Evolutionary conservation across 345 rosid species (phyloP).

Genomic region (Acer saccharum): DNA sequence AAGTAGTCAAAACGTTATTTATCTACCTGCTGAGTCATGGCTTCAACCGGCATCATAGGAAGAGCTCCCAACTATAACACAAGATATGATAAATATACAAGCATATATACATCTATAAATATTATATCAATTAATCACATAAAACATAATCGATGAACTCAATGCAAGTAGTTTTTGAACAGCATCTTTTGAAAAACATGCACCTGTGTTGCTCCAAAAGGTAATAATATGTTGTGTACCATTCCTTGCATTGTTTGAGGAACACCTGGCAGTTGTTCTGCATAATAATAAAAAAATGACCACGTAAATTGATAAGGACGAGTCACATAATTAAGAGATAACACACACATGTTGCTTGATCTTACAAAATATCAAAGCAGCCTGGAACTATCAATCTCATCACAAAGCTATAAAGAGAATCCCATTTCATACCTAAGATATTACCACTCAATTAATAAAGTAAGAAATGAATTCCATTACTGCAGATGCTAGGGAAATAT

Average conservation of each 20-base stretch:
- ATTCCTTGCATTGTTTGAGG: too few relatives aligned
- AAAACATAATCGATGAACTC: not conserved
- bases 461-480: conserved; percentile 28
- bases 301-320: too few relatives aligned
- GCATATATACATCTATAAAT: not conserved
- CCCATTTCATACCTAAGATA: too few relatives aligned
- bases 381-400: too few relatives aligned
- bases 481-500: conserved; percentile 27
- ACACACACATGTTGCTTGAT: too few relatives aligned
- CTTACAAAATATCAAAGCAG: too few relatives aligned
- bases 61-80: conserved; percentile 35
- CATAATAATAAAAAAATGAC: too few relatives aligned
- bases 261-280: too few relatives aligned
- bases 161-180: not conserved
- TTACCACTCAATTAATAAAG: not conserved
- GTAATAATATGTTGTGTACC: too few relatives aligned
- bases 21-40: conserved; percentile 56
- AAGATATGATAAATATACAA: not conserved
- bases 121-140: not conserved
- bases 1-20: not conserved
- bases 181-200: not conserved
- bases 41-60: conserved; percentile 47
- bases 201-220: too few relatives aligned
- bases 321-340: not conserved
- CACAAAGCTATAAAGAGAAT: too few relatives aligned